Conservation (phyloP, 306 rosid species). For the Crataegus laevigata region DNA sequence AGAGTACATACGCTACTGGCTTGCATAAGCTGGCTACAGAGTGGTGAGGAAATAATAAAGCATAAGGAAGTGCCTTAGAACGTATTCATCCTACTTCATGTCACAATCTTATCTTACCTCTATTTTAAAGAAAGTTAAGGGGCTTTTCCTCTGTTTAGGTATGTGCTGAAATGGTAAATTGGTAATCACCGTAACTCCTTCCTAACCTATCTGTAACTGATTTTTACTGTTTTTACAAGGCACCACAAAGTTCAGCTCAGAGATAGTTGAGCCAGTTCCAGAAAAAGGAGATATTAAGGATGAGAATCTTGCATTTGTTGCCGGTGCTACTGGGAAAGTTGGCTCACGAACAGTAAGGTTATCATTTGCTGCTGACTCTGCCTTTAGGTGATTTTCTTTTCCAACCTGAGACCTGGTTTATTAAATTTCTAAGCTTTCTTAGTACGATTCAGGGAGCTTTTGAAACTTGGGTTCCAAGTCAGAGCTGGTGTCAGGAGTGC, state of each 20-base stretch:
- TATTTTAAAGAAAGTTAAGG: neutral
- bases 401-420: neutral
- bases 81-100: neutral
- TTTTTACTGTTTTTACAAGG: slow-evolving; percentile 36
- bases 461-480: slow-evolving; percentile 87
- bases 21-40: too few relatives aligned
- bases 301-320: slow-evolving; percentile 79
- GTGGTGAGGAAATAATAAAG: too few relatives aligned
- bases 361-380: slow-evolving; percentile 8
- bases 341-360: slow-evolving; percentile 96
- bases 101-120: neutral
- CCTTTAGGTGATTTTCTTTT: neutral
- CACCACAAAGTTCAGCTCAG: slow-evolving; percentile 28
- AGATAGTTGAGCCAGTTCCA: slow-evolving; percentile 25
- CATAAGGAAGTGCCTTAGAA: neutral
- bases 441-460: slow-evolving; percentile 68
- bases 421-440: slow-evolving; percentile 15
- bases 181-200: neutral
- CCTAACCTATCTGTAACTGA: slow-evolving; percentile 8
- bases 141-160: neutral
- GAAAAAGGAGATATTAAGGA: slow-evolving; percentile 48
- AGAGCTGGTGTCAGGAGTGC: slow-evolving; percentile 81
- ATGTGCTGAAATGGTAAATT: neutral
- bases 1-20: neutral
- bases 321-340: slow-evolving; percentile 97